Percentiles rank a stretch among this genome's conserved stretches.
Conservation (phyloP, 208 protist species). For the Acanthamoeba healyi region DNA sequence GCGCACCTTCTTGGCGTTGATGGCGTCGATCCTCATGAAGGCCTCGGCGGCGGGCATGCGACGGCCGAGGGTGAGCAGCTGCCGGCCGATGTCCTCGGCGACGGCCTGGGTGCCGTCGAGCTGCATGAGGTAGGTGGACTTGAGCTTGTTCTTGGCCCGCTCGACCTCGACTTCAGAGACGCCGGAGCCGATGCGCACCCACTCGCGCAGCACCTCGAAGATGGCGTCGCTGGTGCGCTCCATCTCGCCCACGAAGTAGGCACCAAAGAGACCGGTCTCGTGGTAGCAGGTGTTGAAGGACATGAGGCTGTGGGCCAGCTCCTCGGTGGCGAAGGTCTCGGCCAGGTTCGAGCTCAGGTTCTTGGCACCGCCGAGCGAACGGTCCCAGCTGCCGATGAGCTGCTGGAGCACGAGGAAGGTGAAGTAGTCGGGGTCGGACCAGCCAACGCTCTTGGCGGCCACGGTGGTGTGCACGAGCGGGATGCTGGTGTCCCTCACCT, state of each 20-base stretch:
- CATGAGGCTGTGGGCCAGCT: conserved; percentile 84
- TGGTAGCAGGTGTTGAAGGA: conserved; percentile 90
- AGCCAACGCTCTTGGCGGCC: conserved; percentile 91
- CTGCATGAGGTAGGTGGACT: conserved; percentile 94
- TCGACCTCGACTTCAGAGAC: conserved; percentile 92
- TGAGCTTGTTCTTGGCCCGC: conserved; percentile 95
- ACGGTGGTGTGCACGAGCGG: conserved; percentile 84
- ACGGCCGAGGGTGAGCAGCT: conserved; percentile 95
- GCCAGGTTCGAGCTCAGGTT: conserved; percentile 83
- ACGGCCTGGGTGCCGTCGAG: conserved; percentile 96
- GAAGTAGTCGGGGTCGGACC: conserved; percentile 94
- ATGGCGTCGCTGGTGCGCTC: conserved; percentile 82
- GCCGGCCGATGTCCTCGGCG: conserved; percentile 97
- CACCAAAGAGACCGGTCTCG: conserved; percentile 92
- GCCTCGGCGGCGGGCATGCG: conserved; percentile 94
- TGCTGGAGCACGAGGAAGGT: conserved; percentile 95
- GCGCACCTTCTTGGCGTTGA: conserved; percentile 92
- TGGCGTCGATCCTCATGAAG: conserved; percentile 94
- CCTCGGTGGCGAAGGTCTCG: conserved; percentile 75
- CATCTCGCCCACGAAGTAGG: conserved; percentile 83
- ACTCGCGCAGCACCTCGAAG: conserved; percentile 83
- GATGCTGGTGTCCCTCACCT: conserved; percentile 87
- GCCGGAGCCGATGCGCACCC: conserved; percentile 80
- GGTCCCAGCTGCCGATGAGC: conserved; percentile 95
- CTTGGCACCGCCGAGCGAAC: conserved; percentile 83